Percentiles rank a stretch among this genome's conserved stretches.
Conservation (phyloP, 257 asterid species). For the Lycium barbarum region DNA sequence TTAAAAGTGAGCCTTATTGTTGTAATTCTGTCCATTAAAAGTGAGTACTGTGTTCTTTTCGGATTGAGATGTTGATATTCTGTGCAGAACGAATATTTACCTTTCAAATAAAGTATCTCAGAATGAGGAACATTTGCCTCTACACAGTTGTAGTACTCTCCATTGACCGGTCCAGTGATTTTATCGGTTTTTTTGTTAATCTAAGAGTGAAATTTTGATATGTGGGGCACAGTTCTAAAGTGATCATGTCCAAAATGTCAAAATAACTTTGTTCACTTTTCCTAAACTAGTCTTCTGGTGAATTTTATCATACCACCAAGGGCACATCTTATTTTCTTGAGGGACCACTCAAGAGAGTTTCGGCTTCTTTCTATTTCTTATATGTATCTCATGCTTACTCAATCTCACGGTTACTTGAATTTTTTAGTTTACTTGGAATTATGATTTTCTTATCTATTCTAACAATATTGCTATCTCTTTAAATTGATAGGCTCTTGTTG, state of each 20-base stretch:
- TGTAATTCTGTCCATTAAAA: not conserved
- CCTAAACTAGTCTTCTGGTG: not conserved
- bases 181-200: not conserved
- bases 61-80: not conserved
- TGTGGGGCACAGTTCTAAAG: not conserved
- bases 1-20: not conserved
- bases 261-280: not conserved
- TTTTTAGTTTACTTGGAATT: not conserved
- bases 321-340: not conserved
- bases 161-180: not conserved
- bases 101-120: not conserved
- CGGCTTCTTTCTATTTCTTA: not conserved
- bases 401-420: not conserved
- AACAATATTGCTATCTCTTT: not conserved
- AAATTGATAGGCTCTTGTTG: conserved; percentile 38
- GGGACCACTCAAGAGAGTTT: not conserved
- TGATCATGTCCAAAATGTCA: not conserved
- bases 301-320: not conserved
- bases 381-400: not conserved
- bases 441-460: not conserved
- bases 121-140: not conserved
- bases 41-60: not conserved
- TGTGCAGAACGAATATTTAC: not conserved
- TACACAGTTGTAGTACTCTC: not conserved
- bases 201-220: not conserved